phyloP scores from a whole-genome alignment of 306 rosid genomes.

The Prunus mongolica region DNA sequence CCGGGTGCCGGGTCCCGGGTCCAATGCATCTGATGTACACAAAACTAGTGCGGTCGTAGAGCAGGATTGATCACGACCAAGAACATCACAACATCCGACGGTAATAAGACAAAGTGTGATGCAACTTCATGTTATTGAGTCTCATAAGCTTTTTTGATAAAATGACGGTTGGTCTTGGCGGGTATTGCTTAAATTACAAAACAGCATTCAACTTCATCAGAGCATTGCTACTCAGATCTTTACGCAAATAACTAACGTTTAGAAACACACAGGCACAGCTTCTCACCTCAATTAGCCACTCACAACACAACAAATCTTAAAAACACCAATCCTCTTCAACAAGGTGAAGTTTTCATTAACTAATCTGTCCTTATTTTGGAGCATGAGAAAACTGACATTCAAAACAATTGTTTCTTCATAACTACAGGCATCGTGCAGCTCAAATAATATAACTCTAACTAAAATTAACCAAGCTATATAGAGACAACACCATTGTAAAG shows the following conservation, averaged over 20 bases:
- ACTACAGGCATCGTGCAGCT: neutral
- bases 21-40: neutral
- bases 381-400: neutral
- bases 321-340: neutral
- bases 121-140: no score
- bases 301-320: neutral
- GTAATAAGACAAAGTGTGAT: no score
- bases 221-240: neutral
- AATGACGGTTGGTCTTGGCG: neutral
- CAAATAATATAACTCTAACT: slow-evolving; percentile 1
- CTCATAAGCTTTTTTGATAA: no score
- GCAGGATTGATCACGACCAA: neutral
- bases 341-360: slow-evolving; percentile 2
- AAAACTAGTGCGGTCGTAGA: neutral
- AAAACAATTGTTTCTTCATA: slow-evolving; percentile 1
- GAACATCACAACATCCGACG: neutral
- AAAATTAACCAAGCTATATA: neutral
- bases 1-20: neutral
- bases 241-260: neutral
- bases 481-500: slow-evolving; percentile 8
- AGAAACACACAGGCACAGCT: neutral
- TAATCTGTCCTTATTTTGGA: slow-evolving; percentile 8
- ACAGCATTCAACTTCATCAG: neutral
- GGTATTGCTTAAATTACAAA: neutral
- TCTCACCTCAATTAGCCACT: neutral